Conservation (phyloP, 257 asterid genomes). For the Solanum infundibuliforme region DNA sequence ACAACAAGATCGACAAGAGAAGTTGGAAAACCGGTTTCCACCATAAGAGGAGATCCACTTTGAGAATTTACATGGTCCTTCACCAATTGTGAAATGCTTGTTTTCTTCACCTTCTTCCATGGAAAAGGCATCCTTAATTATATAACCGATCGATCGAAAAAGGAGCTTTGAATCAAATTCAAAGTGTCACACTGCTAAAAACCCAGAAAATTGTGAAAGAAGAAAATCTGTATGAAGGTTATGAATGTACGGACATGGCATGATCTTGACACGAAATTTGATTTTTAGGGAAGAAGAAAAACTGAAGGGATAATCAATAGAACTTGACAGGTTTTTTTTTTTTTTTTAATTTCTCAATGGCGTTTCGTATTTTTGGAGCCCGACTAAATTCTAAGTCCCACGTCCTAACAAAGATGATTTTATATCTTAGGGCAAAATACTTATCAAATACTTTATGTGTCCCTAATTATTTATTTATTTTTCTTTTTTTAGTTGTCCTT, state of each 20-base stretch:
- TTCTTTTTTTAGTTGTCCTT: too few species aligned
- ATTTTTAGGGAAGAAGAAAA: neutral
- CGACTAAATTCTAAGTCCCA: too few species aligned
- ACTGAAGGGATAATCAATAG: too few species aligned
- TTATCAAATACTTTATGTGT: too few species aligned
- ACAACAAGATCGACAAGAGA: conserved; percentile 73
- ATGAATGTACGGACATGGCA: neutral
- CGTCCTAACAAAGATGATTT: too few species aligned
- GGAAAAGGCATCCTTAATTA: conserved; percentile 32
- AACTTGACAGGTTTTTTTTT: too few species aligned
- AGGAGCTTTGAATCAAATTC: neutral
- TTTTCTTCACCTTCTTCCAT: conserved; percentile 58
- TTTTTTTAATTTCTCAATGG: too few species aligned
- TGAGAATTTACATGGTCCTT: conserved; percentile 57
- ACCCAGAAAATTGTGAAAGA: neutral
- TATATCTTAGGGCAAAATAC: neutral
- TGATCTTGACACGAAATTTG: neutral
- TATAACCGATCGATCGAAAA: neutral
- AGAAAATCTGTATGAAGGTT: neutral
- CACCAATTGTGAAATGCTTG: conserved; percentile 42
- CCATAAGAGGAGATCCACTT: conserved; percentile 52
- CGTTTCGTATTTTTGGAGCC: too few species aligned
- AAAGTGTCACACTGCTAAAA: neutral
- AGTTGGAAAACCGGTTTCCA: conserved; percentile 79
- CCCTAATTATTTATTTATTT: rapidly evolving